Conservation (phyloP, 345 rosid genomes). For the Turritis glabra region DNA sequence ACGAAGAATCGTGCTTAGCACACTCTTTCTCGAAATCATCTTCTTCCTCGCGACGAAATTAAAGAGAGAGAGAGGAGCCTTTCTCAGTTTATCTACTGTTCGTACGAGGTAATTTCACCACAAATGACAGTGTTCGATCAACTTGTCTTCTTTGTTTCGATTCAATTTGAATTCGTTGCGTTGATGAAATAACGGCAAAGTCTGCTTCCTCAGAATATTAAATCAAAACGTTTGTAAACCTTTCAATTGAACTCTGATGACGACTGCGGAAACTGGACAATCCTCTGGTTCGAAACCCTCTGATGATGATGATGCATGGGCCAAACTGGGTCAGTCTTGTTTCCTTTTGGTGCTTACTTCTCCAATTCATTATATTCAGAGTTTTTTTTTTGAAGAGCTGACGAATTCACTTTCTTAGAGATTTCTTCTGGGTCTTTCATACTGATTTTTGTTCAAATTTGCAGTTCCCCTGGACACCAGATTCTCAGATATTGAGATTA, state of each 20-base stretch:
- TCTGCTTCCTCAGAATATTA: too few species aligned
- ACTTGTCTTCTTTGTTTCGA: not conserved
- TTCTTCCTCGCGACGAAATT: too few species aligned
- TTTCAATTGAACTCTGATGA: constrained; percentile 5
- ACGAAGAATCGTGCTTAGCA: too few species aligned
- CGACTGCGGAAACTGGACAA: constrained; percentile 43
- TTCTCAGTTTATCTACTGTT: too few species aligned
- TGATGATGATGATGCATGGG: constrained; percentile 47
- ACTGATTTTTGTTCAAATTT: constrained; percentile 12
- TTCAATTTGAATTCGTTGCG: not conserved
- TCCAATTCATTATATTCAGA: not conserved
- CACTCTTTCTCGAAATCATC: too few species aligned
- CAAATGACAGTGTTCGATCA: too few species aligned
- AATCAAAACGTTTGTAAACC: too few species aligned
- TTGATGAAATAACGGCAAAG: not conserved
- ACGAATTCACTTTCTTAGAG: not conserved
- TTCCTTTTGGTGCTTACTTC: not conserved
- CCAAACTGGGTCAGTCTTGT: constrained; percentile 47
- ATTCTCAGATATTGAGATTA: constrained; percentile 65
- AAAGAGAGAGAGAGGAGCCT: too few species aligned
- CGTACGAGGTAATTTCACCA: too few species aligned
- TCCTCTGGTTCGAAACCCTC: constrained; percentile 44
- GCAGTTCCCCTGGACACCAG: constrained; percentile 72
- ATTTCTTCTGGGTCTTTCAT: not conserved
- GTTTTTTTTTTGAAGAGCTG: not conserved